Evolutionary conservation across 2,329 filamentous ascomycete genomes (phyloP), one percentile per base, ranked within the genome.

Genomic region (Fusarium torreyae): DNA sequence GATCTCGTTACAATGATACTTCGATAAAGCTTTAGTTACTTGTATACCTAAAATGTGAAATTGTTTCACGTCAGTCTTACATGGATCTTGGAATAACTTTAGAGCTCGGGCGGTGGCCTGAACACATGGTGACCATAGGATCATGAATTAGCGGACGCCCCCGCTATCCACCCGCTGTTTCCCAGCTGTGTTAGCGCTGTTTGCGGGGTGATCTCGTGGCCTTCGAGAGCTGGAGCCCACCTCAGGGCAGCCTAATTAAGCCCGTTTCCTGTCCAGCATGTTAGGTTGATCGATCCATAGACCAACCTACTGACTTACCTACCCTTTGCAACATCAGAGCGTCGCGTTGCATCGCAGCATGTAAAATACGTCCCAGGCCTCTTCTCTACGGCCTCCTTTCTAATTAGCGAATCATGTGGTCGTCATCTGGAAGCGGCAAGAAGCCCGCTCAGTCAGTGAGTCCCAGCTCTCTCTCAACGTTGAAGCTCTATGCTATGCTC

Each of bases 361-460:
- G 77, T 77, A 54, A 66, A 70, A 57, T 50, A 62, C 71, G 55
- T 71, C 72, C 58, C 69, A 63, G 53, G 51, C 67, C 66, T 60
- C 57, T 72, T 63, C 61, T 49, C 15, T 72, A 71, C 70, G 71
- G 74, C 74, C 71, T 69, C 66, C 68, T 58, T 28, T 34, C 42
- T 52, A n/a, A 42, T 52, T 14, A 60, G 74, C 76, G 82, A 76
- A 69, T 22, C 49, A 91, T 91, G 88, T 91, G 90, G 82, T 87
- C 88, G 69, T 90, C 88, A 73, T 89, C 88, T 70, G 85, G 85
- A 73, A 86, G 86, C 82, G 83, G 87, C 81, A 92, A 92, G 84
- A 94, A 93, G 84, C 85, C 87, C 72, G 84, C 87, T 70, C 88
- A 91, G 77, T 91, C 92, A 88, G 92, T 94, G 83, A 78, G 86